Evolutionary conservation across 805 yeast genomes (phyloP), one percentile per base, ranked within the genome.

Genomic region (Ogataea methanolica): DNA sequence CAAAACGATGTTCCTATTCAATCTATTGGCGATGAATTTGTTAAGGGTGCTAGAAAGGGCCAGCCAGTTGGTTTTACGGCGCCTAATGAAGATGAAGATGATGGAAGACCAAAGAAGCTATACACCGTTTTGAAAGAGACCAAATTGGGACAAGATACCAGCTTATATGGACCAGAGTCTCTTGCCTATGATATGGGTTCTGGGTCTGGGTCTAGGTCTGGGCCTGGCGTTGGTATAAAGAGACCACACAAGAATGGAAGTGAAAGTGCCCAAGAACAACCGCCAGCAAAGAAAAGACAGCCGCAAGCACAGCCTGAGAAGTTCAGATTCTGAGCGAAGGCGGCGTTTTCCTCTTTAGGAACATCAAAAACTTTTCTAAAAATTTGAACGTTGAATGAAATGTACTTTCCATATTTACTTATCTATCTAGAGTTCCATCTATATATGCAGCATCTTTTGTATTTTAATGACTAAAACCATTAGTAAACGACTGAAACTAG

Each of bases 51-150:
- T 9, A 26, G 31, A 26, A 26, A 42, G 12, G n/a, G 14, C 21
- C 11, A 15, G 6, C 19, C 52, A 8, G 49, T 55, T 5, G 50
- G 44, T 29, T 19, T 35, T 36, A 16, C 44, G 6, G 45, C 46
- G 33, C 51, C 39, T 4, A 55, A 46, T 5, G 58, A 37, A 16
- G 57, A 46, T 5, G 58, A 37, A 16, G 57, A 55, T 8, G 62
- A 57, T 14, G 49, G 47, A 1, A 54, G 55, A 36, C 55, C 60
- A 7, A 49, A 51, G 36, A 39, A 43, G 29, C 52, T 71, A 14
- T 72, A 65, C 47, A 58, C 62, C 2, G 69, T 71, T 9, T 50
- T 72, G 19, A 57, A 66, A 23, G 65, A 63, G 31, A 56, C 52
- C 5, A 51, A 50, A 16, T 48, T 54, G 0, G 50, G 56, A 7